A percentile compares a stretch with the other conserved stretches of the same genome.
phyloP scores from a whole-genome alignment of 352 stramenopile genomes.

The Globisporangium acanthophoron region DNA sequence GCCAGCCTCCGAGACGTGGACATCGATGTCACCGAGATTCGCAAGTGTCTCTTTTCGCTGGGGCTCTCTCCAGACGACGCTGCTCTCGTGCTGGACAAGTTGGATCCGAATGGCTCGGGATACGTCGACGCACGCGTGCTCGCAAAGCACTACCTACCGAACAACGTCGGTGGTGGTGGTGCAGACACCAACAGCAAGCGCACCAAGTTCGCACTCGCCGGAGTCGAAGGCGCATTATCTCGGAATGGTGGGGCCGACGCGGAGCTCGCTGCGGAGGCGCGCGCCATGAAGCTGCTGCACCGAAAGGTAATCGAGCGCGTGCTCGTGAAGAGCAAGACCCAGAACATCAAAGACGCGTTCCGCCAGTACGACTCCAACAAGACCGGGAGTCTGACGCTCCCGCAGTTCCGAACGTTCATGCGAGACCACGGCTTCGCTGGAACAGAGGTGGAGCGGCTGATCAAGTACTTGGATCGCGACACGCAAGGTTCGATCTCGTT shows the following conservation, averaged over 20 bases:
- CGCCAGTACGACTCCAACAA: conserved; percentile 52
- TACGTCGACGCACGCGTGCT: conserved; percentile 17
- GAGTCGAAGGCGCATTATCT: background rate
- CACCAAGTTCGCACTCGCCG: background rate
- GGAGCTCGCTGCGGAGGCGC: conserved; percentile 4
- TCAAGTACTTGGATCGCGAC: conserved; percentile 34
- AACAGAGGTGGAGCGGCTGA: conserved; percentile 36
- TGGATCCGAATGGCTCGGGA: conserved; percentile 17
- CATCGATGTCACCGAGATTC: conserved; percentile 21
- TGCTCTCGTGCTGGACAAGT: conserved; percentile 21
- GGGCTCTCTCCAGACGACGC: conserved; percentile 23
- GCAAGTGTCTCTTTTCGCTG: conserved; percentile 34
- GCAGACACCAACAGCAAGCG: background rate
- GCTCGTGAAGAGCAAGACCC: conserved; percentile 39
- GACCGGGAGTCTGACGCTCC: conserved; percentile 29
- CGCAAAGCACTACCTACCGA: conserved; percentile 19
- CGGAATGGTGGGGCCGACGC: background rate
- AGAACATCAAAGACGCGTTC: conserved; percentile 66
- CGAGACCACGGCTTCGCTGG: conserved; percentile 54
- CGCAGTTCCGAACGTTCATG: conserved; percentile 46
- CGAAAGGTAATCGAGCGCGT: conserved; percentile 55
- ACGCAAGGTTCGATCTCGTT: conserved; percentile 44
- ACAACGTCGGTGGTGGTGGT: conserved; percentile 3
- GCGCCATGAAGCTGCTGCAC: conserved; percentile 35
- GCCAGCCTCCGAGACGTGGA: conserved; percentile 6